Conservation (phyloP, 352 stramenopile genomes). For the Blastocystis sp. region DNA sequence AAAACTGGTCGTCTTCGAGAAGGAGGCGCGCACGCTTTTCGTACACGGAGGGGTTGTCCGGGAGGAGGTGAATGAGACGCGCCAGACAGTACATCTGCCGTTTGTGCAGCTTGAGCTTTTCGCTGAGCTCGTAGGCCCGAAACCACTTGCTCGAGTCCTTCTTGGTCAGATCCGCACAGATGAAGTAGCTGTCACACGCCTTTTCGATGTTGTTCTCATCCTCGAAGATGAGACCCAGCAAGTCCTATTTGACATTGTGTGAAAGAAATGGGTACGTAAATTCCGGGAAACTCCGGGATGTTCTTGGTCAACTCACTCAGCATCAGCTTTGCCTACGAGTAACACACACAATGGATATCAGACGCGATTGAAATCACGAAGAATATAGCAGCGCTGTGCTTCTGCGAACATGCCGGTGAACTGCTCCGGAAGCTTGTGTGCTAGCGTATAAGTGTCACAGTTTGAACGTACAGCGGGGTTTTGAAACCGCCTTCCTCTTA, state of each 20-base stretch:
- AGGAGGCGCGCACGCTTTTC: slow-evolving; percentile 38
- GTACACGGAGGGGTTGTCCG: background rate
- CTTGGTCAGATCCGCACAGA: slow-evolving; percentile 45
- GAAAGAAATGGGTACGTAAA: slow-evolving; percentile 6
- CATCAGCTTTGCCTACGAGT: slow-evolving; percentile 43
- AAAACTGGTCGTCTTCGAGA: slow-evolving; percentile 30
- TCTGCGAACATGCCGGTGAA: slow-evolving; percentile 38
- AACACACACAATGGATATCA: background rate
- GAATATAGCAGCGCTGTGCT: slow-evolving; percentile 47
- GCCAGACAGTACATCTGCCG: slow-evolving; percentile 51
- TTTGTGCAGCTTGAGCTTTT: slow-evolving; percentile 55
- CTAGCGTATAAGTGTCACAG: background rate
- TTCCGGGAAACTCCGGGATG: slow-evolving; percentile 45
- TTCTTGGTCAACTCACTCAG: slow-evolving; percentile 63
- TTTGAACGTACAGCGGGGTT: background rate
- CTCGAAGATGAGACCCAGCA: slow-evolving; percentile 57
- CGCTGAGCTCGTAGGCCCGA: slow-evolving; percentile 42
- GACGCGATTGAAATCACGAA: slow-evolving; percentile 35
- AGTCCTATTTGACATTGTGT: background rate
- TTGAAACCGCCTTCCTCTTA: slow-evolving; percentile 5
- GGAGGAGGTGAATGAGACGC: slow-evolving; percentile 34
- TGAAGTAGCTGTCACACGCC: slow-evolving; percentile 59
- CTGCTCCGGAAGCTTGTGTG: slow-evolving; percentile 32
- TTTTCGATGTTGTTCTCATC: slow-evolving; percentile 38
- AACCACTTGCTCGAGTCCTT: slow-evolving; percentile 36